A percentile compares a stretch with the other conserved stretches of the same genome.
Conservation (phyloP, 768 basidiomycete species). For the Serendipita indica region DNA sequence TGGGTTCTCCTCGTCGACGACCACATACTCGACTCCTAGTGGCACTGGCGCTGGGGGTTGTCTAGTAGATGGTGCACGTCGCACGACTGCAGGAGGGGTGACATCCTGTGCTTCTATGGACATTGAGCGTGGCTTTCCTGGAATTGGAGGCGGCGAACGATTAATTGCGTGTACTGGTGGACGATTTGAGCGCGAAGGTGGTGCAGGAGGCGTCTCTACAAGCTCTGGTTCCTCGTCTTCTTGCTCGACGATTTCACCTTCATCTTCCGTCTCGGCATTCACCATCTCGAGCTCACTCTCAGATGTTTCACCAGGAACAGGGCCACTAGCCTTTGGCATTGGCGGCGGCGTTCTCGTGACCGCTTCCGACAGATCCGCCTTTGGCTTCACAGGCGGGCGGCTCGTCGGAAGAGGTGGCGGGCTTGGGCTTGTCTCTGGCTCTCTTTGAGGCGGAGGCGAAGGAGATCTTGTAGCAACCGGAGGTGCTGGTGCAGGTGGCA, state of each 20-base stretch:
- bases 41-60: slow-evolving; percentile 30
- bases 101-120: neutral
- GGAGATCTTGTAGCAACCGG: slow-evolving; percentile 25
- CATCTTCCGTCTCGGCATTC: slow-evolving; percentile 36
- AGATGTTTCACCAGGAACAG: slow-evolving; percentile 49
- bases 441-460: neutral
- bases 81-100: slow-evolving; percentile 14
- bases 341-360: slow-evolving; percentile 23
- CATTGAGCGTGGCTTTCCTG: neutral
- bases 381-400: slow-evolving; percentile 5
- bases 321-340: slow-evolving; percentile 37
- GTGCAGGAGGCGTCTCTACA: slow-evolving; percentile 32
- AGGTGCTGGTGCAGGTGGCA: neutral
- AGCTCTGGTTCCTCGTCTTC: slow-evolving; percentile 26
- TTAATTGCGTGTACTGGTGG: slow-evolving; percentile 17
- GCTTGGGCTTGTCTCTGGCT: no score
- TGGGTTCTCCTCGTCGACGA: slow-evolving; percentile 21
- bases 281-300: slow-evolving; percentile 64
- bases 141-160: slow-evolving; percentile 11
- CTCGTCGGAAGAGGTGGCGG: neutral
- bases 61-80: slow-evolving; percentile 15
- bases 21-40: slow-evolving; percentile 40
- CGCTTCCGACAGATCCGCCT: slow-evolving; percentile 8
- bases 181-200: slow-evolving; percentile 34
- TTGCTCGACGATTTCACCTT: slow-evolving; percentile 21